Evolutionary conservation across 2,329 filamentous ascomycete species (phyloP), one percentile per base, ranked within the genome.

Genomic region (Coniosporium tulheliwenetii): DNA sequence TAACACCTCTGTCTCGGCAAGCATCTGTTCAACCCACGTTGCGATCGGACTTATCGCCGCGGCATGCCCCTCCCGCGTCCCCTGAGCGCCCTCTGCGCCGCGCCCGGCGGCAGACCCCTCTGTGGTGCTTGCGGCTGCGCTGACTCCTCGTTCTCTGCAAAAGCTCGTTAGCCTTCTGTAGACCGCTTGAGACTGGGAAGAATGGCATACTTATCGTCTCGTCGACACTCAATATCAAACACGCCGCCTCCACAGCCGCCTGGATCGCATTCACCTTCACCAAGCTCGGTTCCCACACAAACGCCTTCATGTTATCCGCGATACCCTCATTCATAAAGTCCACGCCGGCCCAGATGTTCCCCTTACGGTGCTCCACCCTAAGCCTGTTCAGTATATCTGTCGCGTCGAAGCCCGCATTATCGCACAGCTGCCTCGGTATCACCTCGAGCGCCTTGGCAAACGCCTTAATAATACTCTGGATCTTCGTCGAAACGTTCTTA

Each of bases 191-290:
- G 10, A 5, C 4, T 2, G 19, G 1, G 1, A 3, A 35, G n/a
- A 26, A 42, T 40, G 40, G 57, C 69, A 52, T 66, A 75, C 79
- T 86, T 65, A 98, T 96, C 30, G 91, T 98, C 76, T 98, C 91
- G 58, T 98, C 91, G 42, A 98, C 91, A 52, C 85, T 82, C 54
- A 98, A 67, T 50, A 98, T 96, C 67, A 98, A 66, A 67, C 91
- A 98, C 51, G 82, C 83, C 15, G 91, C 91, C 66, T 98, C 91
- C 30, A 87, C 87, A 39, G 91, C 91, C 14, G 91, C 89, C 67
- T 94, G 86, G 48, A 98, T 81, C 50, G 91, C 91, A 62, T 98
- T 98, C 62, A 93, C 73, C 77, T 98, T 98, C 58, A 98, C 84
- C 48, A 96, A 69, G 38, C 84, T 82, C 5, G 91, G 91, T 66